phyloP scores from a whole-genome alignment of 495 filamentous ascomycete genomes.

The Ascodesmis nigricans region DNA sequence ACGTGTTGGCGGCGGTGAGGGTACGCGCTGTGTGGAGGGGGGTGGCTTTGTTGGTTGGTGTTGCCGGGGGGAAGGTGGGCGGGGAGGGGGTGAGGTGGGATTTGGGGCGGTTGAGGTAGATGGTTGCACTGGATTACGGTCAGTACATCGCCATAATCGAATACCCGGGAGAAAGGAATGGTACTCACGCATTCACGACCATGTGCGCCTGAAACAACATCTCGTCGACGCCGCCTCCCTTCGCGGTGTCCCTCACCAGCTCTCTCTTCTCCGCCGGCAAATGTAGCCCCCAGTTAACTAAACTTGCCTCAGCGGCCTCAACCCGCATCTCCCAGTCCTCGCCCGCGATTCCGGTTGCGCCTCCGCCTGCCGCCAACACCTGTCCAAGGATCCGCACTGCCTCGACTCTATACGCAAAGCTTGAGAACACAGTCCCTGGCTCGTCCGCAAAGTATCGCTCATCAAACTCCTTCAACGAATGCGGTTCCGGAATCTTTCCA shows the following conservation, averaged over 20 bases:
- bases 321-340: constrained; percentile 14
- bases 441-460: constrained; percentile 40
- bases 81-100: constrained; percentile 38
- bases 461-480: constrained; percentile 48
- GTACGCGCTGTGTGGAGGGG: constrained; percentile 60
- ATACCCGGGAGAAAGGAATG: constrained; percentile 22
- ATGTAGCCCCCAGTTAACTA: constrained; percentile 67
- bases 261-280: constrained; percentile 54
- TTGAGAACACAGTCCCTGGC: constrained; percentile 48
- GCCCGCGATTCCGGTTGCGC: constrained; percentile 9
- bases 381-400: constrained; percentile 52
- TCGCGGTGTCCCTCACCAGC: no score
- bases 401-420: constrained; percentile 55
- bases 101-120: constrained; percentile 52
- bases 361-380: constrained; percentile 34
- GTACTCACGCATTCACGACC: constrained; percentile 41
- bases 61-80: constrained; percentile 28
- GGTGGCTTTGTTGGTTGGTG: constrained; percentile 31
- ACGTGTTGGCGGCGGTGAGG: constrained; percentile 50
- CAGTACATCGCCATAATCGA: no score
- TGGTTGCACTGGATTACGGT: constrained; percentile 25
- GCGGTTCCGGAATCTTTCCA: constrained; percentile 37
- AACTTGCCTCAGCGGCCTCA: constrained; percentile 43
- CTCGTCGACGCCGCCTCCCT: constrained; percentile 49
- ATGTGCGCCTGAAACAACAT: constrained; percentile 84